phyloP scores from a whole-genome alignment of 2,329 filamentous ascomycete species.

The Sporothrix humicola region DNA sequence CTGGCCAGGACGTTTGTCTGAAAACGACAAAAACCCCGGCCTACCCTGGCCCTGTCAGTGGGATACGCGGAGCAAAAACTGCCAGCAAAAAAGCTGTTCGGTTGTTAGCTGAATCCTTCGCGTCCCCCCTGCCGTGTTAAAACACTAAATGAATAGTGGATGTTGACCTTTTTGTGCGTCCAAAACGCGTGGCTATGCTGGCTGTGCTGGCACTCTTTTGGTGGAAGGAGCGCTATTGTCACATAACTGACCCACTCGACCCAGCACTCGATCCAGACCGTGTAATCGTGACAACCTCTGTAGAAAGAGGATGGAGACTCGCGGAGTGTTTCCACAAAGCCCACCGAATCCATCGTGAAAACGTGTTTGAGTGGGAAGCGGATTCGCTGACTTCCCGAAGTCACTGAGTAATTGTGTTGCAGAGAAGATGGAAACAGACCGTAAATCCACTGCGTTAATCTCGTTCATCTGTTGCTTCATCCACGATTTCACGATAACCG shows the following conservation, averaged over 20 bases:
- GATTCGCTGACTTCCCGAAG: no score
- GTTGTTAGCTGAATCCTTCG: neutral
- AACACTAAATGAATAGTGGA: neutral
- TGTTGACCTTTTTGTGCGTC: neutral
- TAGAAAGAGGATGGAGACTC: no score
- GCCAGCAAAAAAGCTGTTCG: neutral
- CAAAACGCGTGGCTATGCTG: constrained; percentile 10
- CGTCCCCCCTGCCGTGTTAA: neutral
- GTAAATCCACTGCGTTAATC: neutral
- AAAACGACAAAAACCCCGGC: neutral
- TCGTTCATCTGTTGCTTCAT: neutral
- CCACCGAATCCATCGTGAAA: neutral
- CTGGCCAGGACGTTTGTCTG: neutral
- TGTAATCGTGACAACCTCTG: neutral
- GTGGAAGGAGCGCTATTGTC: neutral
- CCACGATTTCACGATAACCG: neutral
- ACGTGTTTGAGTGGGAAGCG: neutral
- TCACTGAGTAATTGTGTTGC: no score
- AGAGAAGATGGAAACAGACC: neutral
- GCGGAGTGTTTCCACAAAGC: no score
- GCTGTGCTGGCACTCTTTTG: neutral
- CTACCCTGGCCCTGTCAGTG: neutral
- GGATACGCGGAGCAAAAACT: neutral
- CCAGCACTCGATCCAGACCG: neutral
- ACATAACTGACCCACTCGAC: neutral